Percentiles rank a stretch among this genome's conserved stretches.
These are phyloP conservation scores for Ogataea pignaliae DNA, from an alignment of 805 yeast genomes.

Conservation along the genomic window DNA sequence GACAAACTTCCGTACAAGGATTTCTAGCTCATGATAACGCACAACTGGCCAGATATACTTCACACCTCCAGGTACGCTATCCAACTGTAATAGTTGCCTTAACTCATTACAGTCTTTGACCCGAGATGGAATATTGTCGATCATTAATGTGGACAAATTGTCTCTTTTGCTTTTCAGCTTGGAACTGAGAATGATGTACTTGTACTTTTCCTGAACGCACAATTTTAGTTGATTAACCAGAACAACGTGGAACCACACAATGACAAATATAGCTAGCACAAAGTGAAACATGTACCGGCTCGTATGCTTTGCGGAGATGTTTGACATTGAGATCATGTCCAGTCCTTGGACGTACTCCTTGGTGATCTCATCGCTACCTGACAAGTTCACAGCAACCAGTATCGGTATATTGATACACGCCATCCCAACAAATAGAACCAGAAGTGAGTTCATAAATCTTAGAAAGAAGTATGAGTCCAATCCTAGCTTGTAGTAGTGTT, in stretches of 20 bases:
- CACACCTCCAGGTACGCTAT: slow-evolving; percentile 47
- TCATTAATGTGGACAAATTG: slow-evolving; percentile 30
- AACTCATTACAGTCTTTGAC: slow-evolving; percentile 27
- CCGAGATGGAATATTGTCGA: slow-evolving; percentile 42
- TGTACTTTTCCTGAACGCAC: slow-evolving; percentile 45
- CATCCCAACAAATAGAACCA: slow-evolving; percentile 46
- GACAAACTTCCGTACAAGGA: slow-evolving; percentile 27
- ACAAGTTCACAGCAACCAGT: slow-evolving; percentile 59
- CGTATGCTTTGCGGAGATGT: slow-evolving; percentile 51
- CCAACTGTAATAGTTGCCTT: slow-evolving; percentile 27
- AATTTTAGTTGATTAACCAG: slow-evolving; percentile 52
- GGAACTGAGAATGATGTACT: slow-evolving; percentile 30
- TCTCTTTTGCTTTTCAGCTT: slow-evolving; percentile 15
- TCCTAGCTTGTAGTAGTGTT: slow-evolving; percentile 49
- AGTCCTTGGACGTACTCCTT: slow-evolving; percentile 38
- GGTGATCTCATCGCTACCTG: slow-evolving; percentile 30
- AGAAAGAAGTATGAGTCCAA: slow-evolving; percentile 73
- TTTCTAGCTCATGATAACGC: slow-evolving; percentile 35
- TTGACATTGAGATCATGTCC: slow-evolving; percentile 68
- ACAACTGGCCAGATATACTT: slow-evolving; percentile 57
- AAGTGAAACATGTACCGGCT: slow-evolving; percentile 58
- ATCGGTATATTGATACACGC: slow-evolving; percentile 54
- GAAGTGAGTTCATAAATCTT: slow-evolving; percentile 51
- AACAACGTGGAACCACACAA: slow-evolving; percentile 52
- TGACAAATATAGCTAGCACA: slow-evolving; percentile 48